Conservation (phyloP, 345 rosid genomes). For the Clausena lansium region DNA sequence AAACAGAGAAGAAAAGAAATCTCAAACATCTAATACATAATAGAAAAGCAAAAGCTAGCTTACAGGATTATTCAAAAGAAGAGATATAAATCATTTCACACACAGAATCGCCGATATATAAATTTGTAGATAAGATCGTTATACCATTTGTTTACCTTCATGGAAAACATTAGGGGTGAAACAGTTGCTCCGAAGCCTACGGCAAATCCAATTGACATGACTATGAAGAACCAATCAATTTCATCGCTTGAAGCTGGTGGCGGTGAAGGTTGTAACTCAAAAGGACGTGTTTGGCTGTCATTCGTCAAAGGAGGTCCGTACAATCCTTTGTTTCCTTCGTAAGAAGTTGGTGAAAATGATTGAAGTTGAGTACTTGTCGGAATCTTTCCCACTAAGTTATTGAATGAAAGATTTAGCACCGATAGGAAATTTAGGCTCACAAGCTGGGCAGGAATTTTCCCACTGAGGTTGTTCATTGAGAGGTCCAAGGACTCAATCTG, state of each 20-base stretch:
- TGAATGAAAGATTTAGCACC: conserved; percentile 31
- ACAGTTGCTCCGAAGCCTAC: conserved; percentile 38
- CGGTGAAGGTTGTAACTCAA: neutral
- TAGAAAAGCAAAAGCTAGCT: too few relatives aligned
- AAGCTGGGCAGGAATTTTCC: conserved; percentile 25
- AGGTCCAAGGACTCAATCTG: too few relatives aligned
- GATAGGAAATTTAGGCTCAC: conserved; percentile 28
- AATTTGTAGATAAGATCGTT: conserved; percentile 29
- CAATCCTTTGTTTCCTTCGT: too few relatives aligned
- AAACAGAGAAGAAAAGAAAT: too few relatives aligned
- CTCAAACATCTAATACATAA: too few relatives aligned
- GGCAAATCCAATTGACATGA: conserved; percentile 12
- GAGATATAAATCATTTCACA: neutral
- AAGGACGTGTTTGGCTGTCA: neutral
- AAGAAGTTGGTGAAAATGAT: too few relatives aligned
- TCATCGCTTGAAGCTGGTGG: neutral
- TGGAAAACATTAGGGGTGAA: conserved; percentile 33
- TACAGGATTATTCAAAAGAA: too few relatives aligned
- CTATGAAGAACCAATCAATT: neutral
- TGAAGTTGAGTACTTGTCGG: too few relatives aligned
- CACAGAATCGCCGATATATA: neutral
- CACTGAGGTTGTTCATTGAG: conserved; percentile 24
- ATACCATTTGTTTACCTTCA: neutral
- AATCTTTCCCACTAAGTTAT: conserved; percentile 5
- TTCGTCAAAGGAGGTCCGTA: neutral